Base-by-base conservation (phyloP, 495 filamentous ascomycete species). In the Platismatia glauca region DNA sequence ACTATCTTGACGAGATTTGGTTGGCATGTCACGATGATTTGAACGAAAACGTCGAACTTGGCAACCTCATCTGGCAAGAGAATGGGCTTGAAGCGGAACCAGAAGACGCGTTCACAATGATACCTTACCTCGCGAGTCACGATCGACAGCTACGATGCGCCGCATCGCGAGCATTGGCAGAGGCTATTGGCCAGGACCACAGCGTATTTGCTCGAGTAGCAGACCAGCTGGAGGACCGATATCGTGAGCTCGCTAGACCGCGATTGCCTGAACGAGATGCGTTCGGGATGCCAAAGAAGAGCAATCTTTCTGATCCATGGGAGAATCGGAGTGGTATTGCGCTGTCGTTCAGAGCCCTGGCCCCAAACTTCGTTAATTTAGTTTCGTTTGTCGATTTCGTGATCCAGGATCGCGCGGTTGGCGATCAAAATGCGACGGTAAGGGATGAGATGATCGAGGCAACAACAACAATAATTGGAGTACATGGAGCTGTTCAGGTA, bases 371-470 rank as follows among this genome's bases (percentile, higher is more conserved):
- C 67, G 80, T 79, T 0, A 78, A 88, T 57, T 79, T 95, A 24
- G 86, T 93, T 24, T 76, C 79, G 3, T 92, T 97, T 73, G 79
- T 95, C 66, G 78, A 82, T 33, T 96, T 96, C 71, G 71, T 97
- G 44, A 91, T 98, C 67, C 86, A 90, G 57, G 76, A 84, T 59
- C 90, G 91, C 1, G 90, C 93, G 7, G 75, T 97, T 22, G 84
- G 88, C 7, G 94, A 98, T 73, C 80, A 81, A 64, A 90, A 88
- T 71, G 76, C 81, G 35, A 77, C 78, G 12, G 94, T 98, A 2
- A 81, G 94, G 39, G 78, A 85, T 60, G 86, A 94, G 71, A 97
- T 97, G 91, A 83, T 96, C n/a, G 90, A 96, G 27, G 89, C 91
- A 56, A 91, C 92, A 29, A 91, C 87, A 39, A 77, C 82, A 3